Evolutionary conservation across 441 rosid species (phyloP), one percentile per base, ranked within the genome.

Genomic region (Bruguiera hainesii): DNA sequence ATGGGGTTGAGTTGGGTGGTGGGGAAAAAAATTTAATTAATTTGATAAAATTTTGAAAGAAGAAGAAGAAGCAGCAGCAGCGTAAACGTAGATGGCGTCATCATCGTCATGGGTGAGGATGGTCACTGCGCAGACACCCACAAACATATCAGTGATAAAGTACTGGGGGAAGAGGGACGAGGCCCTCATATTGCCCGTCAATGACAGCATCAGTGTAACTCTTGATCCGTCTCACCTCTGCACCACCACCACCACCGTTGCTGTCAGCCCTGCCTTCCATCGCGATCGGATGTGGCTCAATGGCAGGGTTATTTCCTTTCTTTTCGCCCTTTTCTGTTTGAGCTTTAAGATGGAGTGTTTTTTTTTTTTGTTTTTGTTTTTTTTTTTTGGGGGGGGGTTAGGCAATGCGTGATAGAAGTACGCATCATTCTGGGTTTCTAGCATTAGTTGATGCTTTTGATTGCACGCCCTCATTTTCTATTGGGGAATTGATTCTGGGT

Each of bases 261-360:
- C 99, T 50, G 97, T 89, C 53, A 87, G 97, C 79, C 98, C 98
- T 15, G 19, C 74, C 63, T 94, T 94, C 75, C 69, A 78, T 35
- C 85, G 82, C 57, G 99, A 94, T 76, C 92, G 89, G 66, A 91
- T 91, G 99, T 94, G 99, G 98, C 99, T 94, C 72, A 94, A 94
- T 68, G 98, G 94, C 72, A 87, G 91, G 93, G 98, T 93, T 30
- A 56, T 60, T 26, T 57, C 61, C n/a, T 58, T 2, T 21, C 37
- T 29, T 25, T 55, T 56, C 13, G 5, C 0, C 9, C 2, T 6
- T 26, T 3, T 37, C 42, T 33, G 6, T 11, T 15, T 71, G 52
- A 46, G 3, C 13, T 23, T 53, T 16, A 53, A 53, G 23, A 0
- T 21, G 13, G 0, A 0, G 26, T 25, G 26, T 53, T 53, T 21